Percentiles rank a stretch among this genome's conserved stretches.
Conservation (phyloP, 1,284 basidiomycete genomes). For the Wallemia hederae region DNA sequence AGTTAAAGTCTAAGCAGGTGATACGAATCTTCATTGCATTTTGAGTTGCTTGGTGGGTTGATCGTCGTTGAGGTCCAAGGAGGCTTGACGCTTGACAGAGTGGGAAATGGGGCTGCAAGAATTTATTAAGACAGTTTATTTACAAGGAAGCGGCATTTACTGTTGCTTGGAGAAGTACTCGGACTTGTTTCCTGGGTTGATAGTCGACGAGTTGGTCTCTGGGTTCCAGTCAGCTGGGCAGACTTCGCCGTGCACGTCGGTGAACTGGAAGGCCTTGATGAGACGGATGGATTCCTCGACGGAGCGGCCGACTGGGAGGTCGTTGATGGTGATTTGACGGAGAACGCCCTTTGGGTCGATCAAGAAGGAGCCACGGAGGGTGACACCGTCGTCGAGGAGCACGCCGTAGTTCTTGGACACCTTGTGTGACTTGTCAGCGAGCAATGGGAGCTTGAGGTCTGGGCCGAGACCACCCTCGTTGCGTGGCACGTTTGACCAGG, state of each 20-base stretch:
- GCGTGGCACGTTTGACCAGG: constrained; percentile 50
- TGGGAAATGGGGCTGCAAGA: background rate
- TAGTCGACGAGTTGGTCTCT: constrained; percentile 10
- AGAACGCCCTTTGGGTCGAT: constrained; percentile 62
- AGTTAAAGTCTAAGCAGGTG: background rate
- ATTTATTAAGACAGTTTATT: background rate
- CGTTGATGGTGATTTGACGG: constrained; percentile 36
- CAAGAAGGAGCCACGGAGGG: constrained; percentile 60
- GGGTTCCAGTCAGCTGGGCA: constrained; percentile 56
- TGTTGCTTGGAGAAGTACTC: constrained; percentile 1
- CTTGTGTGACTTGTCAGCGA: constrained; percentile 32
- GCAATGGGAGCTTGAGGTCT: constrained; percentile 43
- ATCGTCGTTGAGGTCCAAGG: background rate
- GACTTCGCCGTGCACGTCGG: constrained; percentile 43
- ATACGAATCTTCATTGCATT: background rate
- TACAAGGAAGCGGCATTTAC: background rate
- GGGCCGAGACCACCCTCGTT: constrained; percentile 64
- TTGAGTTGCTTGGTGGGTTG: background rate
- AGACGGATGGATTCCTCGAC: constrained; percentile 26
- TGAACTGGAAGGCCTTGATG: constrained; percentile 42
- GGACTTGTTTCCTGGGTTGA: background rate
- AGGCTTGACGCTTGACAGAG: background rate
- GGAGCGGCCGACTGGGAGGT: constrained; percentile 9
- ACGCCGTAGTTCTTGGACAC: constrained; percentile 40
- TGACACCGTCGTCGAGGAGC: constrained; percentile 54